phyloP scores from a whole-genome alignment of 345 rosid species.

The Arabis hirsuta region DNA sequence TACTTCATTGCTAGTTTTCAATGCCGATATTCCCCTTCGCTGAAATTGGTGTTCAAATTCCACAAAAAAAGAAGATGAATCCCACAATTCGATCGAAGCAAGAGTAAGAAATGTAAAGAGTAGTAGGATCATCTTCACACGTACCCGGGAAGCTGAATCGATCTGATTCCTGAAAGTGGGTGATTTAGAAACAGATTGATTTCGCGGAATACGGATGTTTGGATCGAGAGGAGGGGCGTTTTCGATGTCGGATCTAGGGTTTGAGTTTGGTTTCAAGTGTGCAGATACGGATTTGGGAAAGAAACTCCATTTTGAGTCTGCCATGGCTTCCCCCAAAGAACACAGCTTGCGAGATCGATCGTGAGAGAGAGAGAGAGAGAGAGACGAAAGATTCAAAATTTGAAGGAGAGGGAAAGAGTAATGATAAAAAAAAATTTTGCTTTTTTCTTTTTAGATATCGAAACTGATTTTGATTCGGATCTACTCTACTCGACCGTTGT shows the following conservation, averaged over 20 bases:
- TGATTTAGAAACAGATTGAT: conserved; percentile 38
- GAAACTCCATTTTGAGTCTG: conserved; percentile 62
- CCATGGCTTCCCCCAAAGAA: conserved; percentile 27
- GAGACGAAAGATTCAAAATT: conserved; percentile 31
- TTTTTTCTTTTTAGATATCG: neutral
- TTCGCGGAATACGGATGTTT: conserved; percentile 47
- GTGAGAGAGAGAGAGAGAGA: neutral
- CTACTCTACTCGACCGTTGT: conserved; percentile 43
- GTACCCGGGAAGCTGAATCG: conserved; percentile 38
- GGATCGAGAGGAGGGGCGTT: conserved; percentile 74
- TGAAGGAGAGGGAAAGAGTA: conserved; percentile 25
- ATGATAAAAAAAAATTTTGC: conserved; percentile 1
- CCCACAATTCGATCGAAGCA: neutral
- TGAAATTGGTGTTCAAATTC: conserved; percentile 5
- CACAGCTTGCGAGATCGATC: conserved; percentile 21
- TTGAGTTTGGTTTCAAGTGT: conserved; percentile 46
- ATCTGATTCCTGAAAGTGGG: conserved; percentile 19
- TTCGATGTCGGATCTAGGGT: conserved; percentile 51
- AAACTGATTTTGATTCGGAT: conserved; percentile 35
- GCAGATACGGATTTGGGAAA: conserved; percentile 70
- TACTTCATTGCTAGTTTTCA: conserved; percentile 41
- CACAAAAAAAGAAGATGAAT: neutral
- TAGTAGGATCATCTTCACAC: neutral
- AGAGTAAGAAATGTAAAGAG: neutral
- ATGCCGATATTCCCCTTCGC: conserved; percentile 46